Percentiles rank a stretch among this genome's conserved stretches.
phyloP scores from a whole-genome alignment of 1,284 basidiomycete species.

The Pterulicium gracile region DNA sequence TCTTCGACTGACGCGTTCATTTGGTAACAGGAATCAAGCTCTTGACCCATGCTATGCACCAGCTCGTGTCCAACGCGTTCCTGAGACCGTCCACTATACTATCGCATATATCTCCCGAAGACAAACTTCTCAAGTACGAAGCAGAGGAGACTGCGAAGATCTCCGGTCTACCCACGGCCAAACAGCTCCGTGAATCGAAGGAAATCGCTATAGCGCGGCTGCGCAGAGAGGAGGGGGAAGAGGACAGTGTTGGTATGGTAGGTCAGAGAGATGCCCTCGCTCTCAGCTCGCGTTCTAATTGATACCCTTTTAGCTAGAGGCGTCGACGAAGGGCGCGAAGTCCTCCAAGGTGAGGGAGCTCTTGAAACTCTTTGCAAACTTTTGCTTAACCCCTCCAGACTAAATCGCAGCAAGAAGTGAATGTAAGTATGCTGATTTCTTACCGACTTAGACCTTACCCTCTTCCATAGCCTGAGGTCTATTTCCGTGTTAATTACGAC shows the following conservation, averaged over 20 bases:
- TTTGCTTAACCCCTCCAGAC: conserved; percentile 24
- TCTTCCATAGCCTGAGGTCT: conserved; percentile 49
- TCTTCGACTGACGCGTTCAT: conserved; percentile 2
- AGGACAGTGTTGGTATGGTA: conserved; percentile 62
- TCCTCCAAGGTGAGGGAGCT: conserved; percentile 35
- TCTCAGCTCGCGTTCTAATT: no score
- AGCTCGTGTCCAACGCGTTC: conserved; percentile 54
- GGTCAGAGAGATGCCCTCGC: no score
- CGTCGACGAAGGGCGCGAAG: conserved; percentile 13
- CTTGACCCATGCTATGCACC: conserved; percentile 50
- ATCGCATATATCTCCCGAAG: conserved; percentile 64
- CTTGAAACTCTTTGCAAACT: conserved; percentile 2
- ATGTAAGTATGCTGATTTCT: conserved; percentile 34
- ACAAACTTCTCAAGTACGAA: conserved; percentile 67
- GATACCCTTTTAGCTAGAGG: neutral
- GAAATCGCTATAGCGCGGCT: conserved; percentile 51
- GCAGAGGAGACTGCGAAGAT: conserved; percentile 64
- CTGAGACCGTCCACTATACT: conserved; percentile 63
- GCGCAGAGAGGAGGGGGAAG: conserved; percentile 59
- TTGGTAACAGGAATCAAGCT: conserved; percentile 32
- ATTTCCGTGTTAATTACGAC: conserved; percentile 82
- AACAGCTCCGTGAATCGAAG: conserved; percentile 58
- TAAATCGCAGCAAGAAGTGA: conserved; percentile 41
- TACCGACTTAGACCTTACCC: conserved; percentile 4
- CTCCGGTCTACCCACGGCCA: conserved; percentile 63